A percentile compares a stretch with the other conserved stretches of the same genome.
Evolutionary conservation across 23 red algal genomes (phyloP).

Genomic region (Pyropia haitanensis): DNA sequence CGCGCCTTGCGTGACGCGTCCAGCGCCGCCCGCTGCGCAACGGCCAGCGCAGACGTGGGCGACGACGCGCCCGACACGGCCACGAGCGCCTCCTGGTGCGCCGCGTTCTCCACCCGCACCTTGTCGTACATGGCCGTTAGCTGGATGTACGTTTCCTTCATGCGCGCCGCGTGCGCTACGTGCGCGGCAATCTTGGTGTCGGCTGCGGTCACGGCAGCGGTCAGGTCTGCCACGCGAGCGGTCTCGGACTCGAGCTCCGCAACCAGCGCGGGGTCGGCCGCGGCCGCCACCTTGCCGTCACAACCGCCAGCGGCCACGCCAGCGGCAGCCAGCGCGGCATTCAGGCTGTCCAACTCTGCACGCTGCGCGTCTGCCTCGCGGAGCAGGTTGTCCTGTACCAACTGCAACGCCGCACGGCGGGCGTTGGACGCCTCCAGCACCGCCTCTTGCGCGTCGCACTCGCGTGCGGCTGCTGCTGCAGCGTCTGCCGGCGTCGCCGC

Average conservation of each 20-base stretch:
- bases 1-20: not conserved
- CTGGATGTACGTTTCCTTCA: slow-evolving; percentile 31
- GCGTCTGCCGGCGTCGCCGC: no score
- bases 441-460: no score
- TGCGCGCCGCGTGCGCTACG: slow-evolving; percentile 23
- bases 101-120: slow-evolving; percentile 32
- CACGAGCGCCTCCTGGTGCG: slow-evolving; percentile 20
- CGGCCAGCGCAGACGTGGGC: not conserved
- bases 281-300: no score
- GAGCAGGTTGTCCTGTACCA: no score
- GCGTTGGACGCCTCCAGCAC: no score
- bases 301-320: no score
- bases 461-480: no score
- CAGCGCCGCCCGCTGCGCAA: not conserved
- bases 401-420: no score
- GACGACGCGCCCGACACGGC: not conserved
- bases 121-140: slow-evolving; percentile 44
- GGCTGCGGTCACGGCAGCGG: not conserved
- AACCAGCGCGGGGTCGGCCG: not conserved
- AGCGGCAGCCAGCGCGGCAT: no score
- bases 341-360: no score
- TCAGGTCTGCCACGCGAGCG: not conserved
- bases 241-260: not conserved
- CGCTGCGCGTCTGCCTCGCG: no score
- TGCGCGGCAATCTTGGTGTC: slow-evolving; percentile 17